Evolutionary conservation across 345 rosid species (phyloP).

Genomic region (Salix suchowensis): DNA sequence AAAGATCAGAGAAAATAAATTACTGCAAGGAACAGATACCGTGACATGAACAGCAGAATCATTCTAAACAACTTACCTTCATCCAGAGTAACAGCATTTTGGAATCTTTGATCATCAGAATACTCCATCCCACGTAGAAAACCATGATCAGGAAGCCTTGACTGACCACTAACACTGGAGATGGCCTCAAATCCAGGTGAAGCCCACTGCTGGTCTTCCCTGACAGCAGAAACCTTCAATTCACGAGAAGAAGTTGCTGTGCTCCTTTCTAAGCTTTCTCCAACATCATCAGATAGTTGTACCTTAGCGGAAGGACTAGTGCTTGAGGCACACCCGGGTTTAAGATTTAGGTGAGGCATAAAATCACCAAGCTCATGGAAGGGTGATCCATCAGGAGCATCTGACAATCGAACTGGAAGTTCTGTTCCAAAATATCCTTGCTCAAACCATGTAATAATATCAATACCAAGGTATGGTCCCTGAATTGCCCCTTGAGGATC

Average conservation of each 20-base stretch:
- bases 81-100: conserved; percentile 32
- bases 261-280: conserved; percentile 16
- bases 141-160: conserved; percentile 12
- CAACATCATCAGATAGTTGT: conserved; percentile 21
- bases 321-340: conserved; percentile 5
- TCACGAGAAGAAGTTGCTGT: conserved; percentile 9
- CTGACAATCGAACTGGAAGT: conserved; percentile 20
- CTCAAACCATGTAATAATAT: conserved; percentile 25
- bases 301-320: neutral
- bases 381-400: conserved; percentile 22
- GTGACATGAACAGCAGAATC: conserved; percentile 13
- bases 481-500: conserved; percentile 21
- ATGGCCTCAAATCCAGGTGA: conserved; percentile 19
- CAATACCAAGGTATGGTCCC: conserved; percentile 27
- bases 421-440: conserved; percentile 31
- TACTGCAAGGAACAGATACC: conserved; percentile 5
- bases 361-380: conserved; percentile 22
- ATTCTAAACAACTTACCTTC: conserved; percentile 36
- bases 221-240: conserved; percentile 9
- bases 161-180: conserved; percentile 13
- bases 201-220: conserved; percentile 13
- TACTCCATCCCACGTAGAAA: conserved; percentile 10
- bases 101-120: conserved; percentile 26
- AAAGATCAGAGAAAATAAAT: neutral
- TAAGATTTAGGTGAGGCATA: conserved; percentile 18